A percentile compares a stretch with the other conserved stretches of the same genome.
Conservation (phyloP, 148 eudicot species). For the Fagopyrum esculentum region DNA sequence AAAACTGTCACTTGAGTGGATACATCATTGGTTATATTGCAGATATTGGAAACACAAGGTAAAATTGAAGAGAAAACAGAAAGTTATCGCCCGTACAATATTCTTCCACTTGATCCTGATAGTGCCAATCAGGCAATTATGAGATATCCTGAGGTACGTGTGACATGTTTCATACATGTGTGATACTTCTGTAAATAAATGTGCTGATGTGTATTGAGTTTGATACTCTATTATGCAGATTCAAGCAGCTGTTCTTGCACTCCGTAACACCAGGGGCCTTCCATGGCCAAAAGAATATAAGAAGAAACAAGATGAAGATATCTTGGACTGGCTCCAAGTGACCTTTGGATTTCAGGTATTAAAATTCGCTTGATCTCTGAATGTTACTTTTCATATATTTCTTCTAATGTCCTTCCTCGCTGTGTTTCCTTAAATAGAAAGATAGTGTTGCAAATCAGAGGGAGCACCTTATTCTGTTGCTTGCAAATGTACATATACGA, state of each 20-base stretch:
- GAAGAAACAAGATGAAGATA: slow-evolving; percentile 94
- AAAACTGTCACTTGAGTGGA: background rate
- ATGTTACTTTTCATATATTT: background rate
- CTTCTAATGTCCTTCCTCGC: slow-evolving; percentile 8
- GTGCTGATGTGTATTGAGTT: slow-evolving; percentile 6
- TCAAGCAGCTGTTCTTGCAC: slow-evolving; percentile 88
- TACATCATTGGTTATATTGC: background rate
- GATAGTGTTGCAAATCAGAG: slow-evolving; percentile 95
- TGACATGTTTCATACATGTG: background rate
- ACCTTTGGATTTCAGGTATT: slow-evolving; percentile 97
- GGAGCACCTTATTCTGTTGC: slow-evolving; percentile 93
- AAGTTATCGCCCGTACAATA: slow-evolving; percentile 82
- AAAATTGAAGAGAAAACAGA: slow-evolving; percentile 96
- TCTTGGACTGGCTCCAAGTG: slow-evolving; percentile 95
- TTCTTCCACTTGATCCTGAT: slow-evolving; percentile 97
- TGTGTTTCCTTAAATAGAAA: slow-evolving; percentile 40
- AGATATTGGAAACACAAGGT: slow-evolving; percentile 95
- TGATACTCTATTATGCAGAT: slow-evolving; percentile 40
- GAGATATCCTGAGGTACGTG: slow-evolving; percentile 88
- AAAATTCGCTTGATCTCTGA: background rate
- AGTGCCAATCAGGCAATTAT: slow-evolving; percentile 98
- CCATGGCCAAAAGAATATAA: slow-evolving; percentile 98
- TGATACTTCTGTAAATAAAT: background rate
- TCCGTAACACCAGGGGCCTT: slow-evolving; percentile 94
- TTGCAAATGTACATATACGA: slow-evolving; percentile 97